Percentiles rank a stretch among this genome's conserved stretches.
Evolutionary conservation across 306 rosid genomes (phyloP).

Genomic region (Arachis hypogaea): DNA sequence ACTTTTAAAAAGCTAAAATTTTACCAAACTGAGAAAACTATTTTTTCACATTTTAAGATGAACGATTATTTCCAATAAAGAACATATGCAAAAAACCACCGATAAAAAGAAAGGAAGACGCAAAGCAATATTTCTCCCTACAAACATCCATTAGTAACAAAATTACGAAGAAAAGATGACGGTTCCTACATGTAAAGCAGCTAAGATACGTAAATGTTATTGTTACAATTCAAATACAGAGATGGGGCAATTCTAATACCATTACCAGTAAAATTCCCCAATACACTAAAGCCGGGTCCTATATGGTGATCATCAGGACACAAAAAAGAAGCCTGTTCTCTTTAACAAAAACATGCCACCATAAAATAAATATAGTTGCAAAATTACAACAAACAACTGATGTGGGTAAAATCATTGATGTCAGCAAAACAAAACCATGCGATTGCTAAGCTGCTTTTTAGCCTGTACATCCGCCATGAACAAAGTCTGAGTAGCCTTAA

Average conservation of each 20-base stretch:
- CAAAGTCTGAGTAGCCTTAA: conserved; percentile 35
- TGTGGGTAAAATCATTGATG: conserved; percentile 35
- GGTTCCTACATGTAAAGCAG: conserved; percentile 24
- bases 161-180: conserved; percentile 3
- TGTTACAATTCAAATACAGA: conserved; percentile 30
- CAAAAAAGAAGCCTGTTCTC: conserved; percentile 60
- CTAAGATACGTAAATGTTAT: conserved; percentile 8
- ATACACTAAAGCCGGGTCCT: conserved; percentile 31
- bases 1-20: no score
- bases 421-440: conserved; percentile 45
- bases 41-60: no score
- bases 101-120: neutral
- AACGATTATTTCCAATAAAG: no score
- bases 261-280: conserved; percentile 32
- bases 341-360: conserved; percentile 44
- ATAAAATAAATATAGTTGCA: conserved; percentile 38
- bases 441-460: conserved; percentile 46
- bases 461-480: conserved; percentile 44
- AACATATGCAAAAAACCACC: no score
- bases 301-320: conserved; percentile 55
- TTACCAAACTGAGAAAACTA: no score
- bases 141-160: conserved; percentile 13
- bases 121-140: neutral
- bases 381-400: conserved; percentile 26
- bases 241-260: conserved; percentile 34